Evolutionary conservation across 129 eudicot species (phyloP).

Genomic region (Sambucus nigra): DNA sequence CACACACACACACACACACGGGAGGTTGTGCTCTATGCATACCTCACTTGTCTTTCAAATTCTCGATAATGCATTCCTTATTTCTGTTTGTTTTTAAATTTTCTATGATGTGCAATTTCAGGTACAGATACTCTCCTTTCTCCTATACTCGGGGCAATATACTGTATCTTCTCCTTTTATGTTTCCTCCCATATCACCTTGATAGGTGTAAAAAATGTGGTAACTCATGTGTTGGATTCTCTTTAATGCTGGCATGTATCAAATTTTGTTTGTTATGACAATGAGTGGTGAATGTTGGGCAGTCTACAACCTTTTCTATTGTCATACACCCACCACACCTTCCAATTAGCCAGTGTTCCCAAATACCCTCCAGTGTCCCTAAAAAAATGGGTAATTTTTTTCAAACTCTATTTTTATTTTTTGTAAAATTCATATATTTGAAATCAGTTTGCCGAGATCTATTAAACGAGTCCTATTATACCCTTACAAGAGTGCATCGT

Average conservation of each 20-base stretch:
- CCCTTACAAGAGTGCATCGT: too few relatives aligned
- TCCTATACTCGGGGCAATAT: not conserved
- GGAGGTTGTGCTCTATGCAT: not conserved
- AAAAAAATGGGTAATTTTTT: too few relatives aligned
- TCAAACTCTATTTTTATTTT: too few relatives aligned
- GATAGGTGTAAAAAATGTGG: constrained; percentile 5
- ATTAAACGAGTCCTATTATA: too few relatives aligned
- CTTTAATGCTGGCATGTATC: not conserved
- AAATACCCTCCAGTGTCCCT: too few relatives aligned
- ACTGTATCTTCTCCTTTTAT: not conserved
- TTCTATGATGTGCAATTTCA: constrained; percentile 10
- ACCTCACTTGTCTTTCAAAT: not conserved
- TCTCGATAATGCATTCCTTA: not conserved
- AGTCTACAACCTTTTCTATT: too few relatives aligned
- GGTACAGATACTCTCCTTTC: constrained; percentile 10
- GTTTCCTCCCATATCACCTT: constrained; percentile 8
- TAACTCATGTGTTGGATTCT: not conserved
- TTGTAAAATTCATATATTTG: too few relatives aligned
- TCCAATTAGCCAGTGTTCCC: too few relatives aligned
- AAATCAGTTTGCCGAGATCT: too few relatives aligned
- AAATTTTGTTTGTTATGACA: not conserved
- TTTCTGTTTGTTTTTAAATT: constrained; percentile 12
- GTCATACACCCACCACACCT: too few relatives aligned
- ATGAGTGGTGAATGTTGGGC: too few relatives aligned
- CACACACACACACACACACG: not conserved